Evolutionary conservation across 1,284 basidiomycete species (phyloP).

Genomic region (Rhodotorula sp.): DNA sequence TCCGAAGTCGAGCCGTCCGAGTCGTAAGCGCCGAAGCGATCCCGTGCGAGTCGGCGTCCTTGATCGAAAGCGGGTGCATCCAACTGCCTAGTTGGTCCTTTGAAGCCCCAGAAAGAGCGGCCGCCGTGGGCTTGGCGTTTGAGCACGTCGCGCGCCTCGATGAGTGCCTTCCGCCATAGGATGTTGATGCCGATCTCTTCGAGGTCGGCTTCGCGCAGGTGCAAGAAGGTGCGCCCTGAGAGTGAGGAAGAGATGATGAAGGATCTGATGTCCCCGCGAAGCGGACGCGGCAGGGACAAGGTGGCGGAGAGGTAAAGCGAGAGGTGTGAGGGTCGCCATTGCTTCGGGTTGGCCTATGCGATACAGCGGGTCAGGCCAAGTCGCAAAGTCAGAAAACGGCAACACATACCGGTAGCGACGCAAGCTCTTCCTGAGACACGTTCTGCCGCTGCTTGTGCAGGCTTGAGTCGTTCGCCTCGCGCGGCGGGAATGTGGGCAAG

Average conservation of each 20-base stretch:
- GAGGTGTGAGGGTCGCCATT: constrained; percentile 39
- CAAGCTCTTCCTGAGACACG: constrained; percentile 12
- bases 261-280: constrained; percentile 35
- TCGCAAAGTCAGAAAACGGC: not conserved
- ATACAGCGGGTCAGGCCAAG: not conserved
- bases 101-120: constrained; percentile 32
- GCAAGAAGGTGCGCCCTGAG: constrained; percentile 41
- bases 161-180: constrained; percentile 21
- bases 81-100: not conserved
- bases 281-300: constrained; percentile 21
- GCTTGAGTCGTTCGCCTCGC: not conserved
- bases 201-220: constrained; percentile 40
- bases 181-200: constrained; percentile 43
- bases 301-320: constrained; percentile 31
- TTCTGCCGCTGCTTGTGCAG: not conserved
- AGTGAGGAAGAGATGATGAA: constrained; percentile 40
- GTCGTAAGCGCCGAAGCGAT: constrained; percentile 9
- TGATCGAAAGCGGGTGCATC: not conserved
- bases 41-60: not conserved
- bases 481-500: constrained; percentile 22
- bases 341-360: constrained; percentile 30
- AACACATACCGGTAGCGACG: constrained; percentile 14
- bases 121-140: constrained; percentile 22
- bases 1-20: constrained; percentile 23
- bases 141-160: constrained; percentile 29